These are phyloP conservation scores for Myxozyma kluyveri DNA, from an alignment of 805 yeast genomes.

Conservation along the genomic window DNA sequence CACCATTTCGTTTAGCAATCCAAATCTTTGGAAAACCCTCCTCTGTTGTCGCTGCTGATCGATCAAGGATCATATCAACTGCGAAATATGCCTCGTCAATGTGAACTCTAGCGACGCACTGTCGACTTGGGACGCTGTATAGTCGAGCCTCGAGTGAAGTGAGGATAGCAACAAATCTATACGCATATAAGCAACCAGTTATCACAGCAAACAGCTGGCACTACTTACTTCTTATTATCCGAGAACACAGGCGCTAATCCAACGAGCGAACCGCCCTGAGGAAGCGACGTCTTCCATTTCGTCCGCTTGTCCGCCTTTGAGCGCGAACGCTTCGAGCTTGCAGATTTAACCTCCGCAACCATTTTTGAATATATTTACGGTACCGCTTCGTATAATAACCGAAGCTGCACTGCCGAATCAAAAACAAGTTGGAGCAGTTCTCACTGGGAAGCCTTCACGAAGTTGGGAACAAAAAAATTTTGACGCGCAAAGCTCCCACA, in stretches of 20 bases:
- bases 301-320: neutral
- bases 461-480: neutral
- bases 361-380: too few relatives aligned
- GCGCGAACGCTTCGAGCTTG: neutral
- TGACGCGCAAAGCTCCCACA: neutral
- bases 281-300: conserved; percentile 33
- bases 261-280: conserved; percentile 40
- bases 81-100: conserved; percentile 36
- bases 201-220: neutral
- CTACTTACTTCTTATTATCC: conserved; percentile 32
- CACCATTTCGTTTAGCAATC: conserved; percentile 35
- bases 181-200: neutral
- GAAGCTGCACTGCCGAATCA: too few relatives aligned
- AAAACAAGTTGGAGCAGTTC: neutral
- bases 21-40: conserved; percentile 31
- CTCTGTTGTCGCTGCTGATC: conserved; percentile 21
- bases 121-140: conserved; percentile 39
- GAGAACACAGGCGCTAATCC: conserved; percentile 40
- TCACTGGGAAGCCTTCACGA: neutral
- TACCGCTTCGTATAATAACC: too few relatives aligned
- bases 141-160: conserved; percentile 41
- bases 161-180: conserved; percentile 37
- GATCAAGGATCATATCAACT: conserved; percentile 36
- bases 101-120: conserved; percentile 38
- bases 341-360: neutral